phyloP scores from a whole-genome alignment of 805 yeast species.

The Millerozyma miso region DNA sequence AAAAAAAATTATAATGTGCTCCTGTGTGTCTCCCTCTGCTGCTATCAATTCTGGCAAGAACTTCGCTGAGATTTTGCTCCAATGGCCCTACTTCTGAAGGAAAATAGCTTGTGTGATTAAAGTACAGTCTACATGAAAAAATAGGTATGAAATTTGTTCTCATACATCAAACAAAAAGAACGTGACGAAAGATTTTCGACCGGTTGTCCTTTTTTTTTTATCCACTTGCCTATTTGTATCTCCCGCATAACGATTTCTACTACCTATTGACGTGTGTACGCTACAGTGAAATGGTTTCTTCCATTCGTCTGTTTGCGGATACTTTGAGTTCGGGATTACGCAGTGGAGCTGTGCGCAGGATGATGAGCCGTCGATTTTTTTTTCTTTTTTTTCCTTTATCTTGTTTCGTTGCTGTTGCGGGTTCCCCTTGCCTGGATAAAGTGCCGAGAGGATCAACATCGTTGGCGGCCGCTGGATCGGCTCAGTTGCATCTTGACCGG shows the following conservation, averaged over 20 bases:
- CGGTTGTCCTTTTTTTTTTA: not conserved
- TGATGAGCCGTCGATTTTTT: not conserved
- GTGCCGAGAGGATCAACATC: too few relatives aligned
- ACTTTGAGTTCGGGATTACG: not conserved
- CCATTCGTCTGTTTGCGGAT: not conserved
- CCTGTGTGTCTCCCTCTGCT: not conserved
- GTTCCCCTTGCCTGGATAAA: too few relatives aligned
- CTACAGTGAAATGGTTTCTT: not conserved
- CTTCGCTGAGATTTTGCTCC: not conserved
- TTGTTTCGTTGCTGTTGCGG: too few relatives aligned
- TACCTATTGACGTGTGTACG: not conserved
- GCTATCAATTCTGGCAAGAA: not conserved
- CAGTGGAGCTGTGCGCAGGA: not conserved
- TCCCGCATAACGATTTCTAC: not conserved
- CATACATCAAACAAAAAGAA: not conserved
- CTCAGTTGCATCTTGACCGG: too few relatives aligned
- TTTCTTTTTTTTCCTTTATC: too few relatives aligned
- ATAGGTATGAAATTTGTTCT: not conserved
- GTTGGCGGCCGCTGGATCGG: too few relatives aligned
- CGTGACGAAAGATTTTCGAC: not conserved
- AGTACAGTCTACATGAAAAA: constrained; percentile 1
- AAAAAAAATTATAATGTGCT: not conserved
- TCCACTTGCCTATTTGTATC: not conserved
- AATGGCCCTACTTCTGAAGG: not conserved
- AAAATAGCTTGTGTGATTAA: not conserved